A percentile compares a stretch with the other conserved stretches of the same genome.
These are phyloP conservation scores for Tetrapisispora arboricola DNA, from an alignment of 805 yeast species.

Conservation along the genomic window DNA sequence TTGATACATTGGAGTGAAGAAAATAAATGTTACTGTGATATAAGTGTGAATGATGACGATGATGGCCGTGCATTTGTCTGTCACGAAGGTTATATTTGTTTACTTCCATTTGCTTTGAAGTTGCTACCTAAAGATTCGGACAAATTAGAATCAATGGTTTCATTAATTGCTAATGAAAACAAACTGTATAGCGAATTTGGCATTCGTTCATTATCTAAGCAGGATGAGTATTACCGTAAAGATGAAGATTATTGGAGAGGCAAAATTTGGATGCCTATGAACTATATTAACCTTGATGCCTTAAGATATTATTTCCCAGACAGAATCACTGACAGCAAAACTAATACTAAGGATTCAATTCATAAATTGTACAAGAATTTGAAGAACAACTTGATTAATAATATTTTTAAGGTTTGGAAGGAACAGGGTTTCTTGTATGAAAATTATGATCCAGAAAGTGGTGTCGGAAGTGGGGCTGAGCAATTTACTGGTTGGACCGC, in stretches of 20 bases:
- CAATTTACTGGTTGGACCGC: conserved; percentile 95
- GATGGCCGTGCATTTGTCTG: conserved; percentile 55
- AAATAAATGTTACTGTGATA: conserved; percentile 67
- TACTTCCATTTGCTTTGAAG: conserved; percentile 74
- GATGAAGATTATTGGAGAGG: conserved; percentile 96
- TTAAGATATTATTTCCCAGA: conserved; percentile 43
- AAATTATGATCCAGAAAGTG: conserved; percentile 71
- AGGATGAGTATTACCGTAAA: conserved; percentile 54
- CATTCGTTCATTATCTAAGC: conserved; percentile 65
- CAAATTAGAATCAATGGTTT: conserved; percentile 43
- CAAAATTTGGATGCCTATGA: conserved; percentile 86
- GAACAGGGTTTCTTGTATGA: conserved; percentile 82
- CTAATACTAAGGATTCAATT: conserved; percentile 26
- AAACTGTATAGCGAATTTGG: conserved; percentile 75
- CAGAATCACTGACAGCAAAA: conserved; percentile 15
- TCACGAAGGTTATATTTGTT: conserved; percentile 77
- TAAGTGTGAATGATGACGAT: conserved; percentile 60
- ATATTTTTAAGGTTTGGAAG: conserved; percentile 59
- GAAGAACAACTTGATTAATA: conserved; percentile 57
- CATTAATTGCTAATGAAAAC: conserved; percentile 54
- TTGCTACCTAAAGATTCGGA: conserved; percentile 42
- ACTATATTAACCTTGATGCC: conserved; percentile 69
- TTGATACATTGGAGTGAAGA: conserved; percentile 71
- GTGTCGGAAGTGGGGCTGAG: conserved; percentile 70
- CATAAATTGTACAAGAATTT: conserved; percentile 45